A percentile compares a stretch with the other conserved stretches of the same genome.
Conservation (phyloP, 768 basidiomycete genomes). For the Leccinum barrowsii region DNA sequence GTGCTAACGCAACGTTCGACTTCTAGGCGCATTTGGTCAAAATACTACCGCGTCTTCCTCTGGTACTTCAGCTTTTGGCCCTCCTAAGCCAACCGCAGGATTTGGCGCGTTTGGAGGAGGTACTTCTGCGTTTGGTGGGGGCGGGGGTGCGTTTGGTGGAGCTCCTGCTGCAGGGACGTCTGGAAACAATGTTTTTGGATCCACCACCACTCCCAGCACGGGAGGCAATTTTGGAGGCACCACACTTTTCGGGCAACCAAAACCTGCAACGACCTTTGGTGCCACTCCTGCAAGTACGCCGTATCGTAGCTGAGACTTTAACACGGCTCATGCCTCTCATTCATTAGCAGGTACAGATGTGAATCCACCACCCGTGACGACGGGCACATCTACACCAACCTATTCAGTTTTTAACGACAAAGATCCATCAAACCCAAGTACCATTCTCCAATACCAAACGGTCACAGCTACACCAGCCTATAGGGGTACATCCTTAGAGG, state of each 20-base stretch:
- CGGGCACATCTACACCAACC: constrained; percentile 65
- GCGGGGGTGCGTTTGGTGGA: constrained; percentile 40
- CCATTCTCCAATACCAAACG: constrained; percentile 71
- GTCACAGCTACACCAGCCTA: constrained; percentile 81
- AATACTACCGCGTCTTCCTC: constrained; percentile 37
- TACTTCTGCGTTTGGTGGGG: constrained; percentile 47
- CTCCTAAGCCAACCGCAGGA: constrained; percentile 64
- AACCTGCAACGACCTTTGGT: constrained; percentile 44
- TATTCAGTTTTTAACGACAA: constrained; percentile 64
- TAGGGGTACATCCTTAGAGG: constrained; percentile 74
- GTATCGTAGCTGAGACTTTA: not conserved
- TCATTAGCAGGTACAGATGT: constrained; percentile 33
- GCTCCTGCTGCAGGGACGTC: constrained; percentile 29
- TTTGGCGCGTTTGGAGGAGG: constrained; percentile 75
- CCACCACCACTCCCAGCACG: constrained; percentile 27
- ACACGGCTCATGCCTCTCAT: constrained; percentile 11
- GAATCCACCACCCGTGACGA: constrained; percentile 53
- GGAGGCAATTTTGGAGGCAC: constrained; percentile 41
- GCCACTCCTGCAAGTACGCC: constrained; percentile 33
- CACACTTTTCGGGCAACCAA: constrained; percentile 58
- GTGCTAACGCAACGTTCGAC: constrained; percentile 6
- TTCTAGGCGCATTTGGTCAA: constrained; percentile 38
- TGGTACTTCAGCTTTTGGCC: constrained; percentile 53
- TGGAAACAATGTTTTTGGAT: constrained; percentile 34
- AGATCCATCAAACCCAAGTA: constrained; percentile 45